Percentiles rank a stretch among this genome's conserved stretches.
Conservation (phyloP, 176 grass and related monocot genomes). For the Melocanna baccifera region DNA sequence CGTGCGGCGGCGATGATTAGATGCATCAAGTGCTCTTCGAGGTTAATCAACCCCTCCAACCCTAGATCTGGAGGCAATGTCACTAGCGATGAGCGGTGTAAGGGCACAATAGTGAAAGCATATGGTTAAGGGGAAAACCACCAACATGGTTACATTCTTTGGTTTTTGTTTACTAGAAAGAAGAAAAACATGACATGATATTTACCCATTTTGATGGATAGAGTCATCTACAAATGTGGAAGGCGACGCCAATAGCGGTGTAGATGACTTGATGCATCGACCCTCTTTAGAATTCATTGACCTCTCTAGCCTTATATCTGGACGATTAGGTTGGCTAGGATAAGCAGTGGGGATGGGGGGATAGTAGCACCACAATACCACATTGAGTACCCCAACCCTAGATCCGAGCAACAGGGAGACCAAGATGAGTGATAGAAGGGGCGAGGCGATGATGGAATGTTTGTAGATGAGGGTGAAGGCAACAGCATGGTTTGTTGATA, state of each 20-base stretch:
- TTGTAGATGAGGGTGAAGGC: background rate
- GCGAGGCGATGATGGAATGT: too few relatives aligned
- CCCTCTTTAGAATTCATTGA: too few relatives aligned
- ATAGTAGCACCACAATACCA: background rate
- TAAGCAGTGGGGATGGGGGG: background rate
- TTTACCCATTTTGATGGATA: background rate
- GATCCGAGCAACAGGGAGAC: background rate
- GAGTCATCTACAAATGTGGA: background rate
- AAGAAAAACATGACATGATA: background rate
- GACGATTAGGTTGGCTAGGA: background rate
- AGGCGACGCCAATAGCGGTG: accelerated
- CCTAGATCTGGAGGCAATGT: background rate
- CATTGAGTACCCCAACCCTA: background rate
- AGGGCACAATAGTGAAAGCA: background rate
- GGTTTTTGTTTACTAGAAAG: background rate
- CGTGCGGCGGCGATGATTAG: background rate
- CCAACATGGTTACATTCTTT: background rate
- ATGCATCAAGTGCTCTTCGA: background rate
- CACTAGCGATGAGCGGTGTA: background rate
- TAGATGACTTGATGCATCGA: background rate
- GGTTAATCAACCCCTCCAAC: background rate
- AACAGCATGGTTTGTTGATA: background rate
- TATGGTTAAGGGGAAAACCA: background rate
- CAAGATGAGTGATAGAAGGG: background rate
- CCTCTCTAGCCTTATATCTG: background rate